Evolutionary conservation across 2,329 filamentous ascomycete genomes (phyloP), one percentile per base, ranked within the genome.

Genomic region (Catunica adiposa): DNA sequence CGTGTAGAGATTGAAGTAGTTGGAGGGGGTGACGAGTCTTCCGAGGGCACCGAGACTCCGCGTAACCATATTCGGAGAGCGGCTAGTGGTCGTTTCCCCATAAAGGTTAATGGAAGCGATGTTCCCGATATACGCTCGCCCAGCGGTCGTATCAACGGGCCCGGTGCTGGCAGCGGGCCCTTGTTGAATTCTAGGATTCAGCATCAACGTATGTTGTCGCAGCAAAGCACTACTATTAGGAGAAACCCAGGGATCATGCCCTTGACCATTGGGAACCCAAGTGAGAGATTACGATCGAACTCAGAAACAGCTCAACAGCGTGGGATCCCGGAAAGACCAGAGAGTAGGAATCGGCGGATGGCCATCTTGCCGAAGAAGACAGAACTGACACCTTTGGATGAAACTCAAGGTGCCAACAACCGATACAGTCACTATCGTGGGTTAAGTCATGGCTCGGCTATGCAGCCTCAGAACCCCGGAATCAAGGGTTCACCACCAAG

Each of bases 21-120:
- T 58, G 75, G 74, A 26, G 74, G 73, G 1, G 74, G 73, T 7
- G 79, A 83, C 59, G 79, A 82, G 61, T 76, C 70, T 9, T 86
- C 83, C 61, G 89, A 95, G 63, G 82, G 79, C 42, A 79, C 81
- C 17, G 89, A 94, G 65, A 89, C 86, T 0, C 89, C 87, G 7
- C 83, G 86, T 31, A 80, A 84, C 56, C 78, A 76, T 1, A 67
- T 79, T 59, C 82, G 78, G 64, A 76, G 80, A 57, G 77, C 76
- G 38, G 73, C 78, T 52, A 83, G 80, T 62, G 80, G 80, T 22
- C 75, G 80, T 14, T 84, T 84, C 61, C 80, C 80, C 1, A 78
- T 84, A 63, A 83, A 82, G 62, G 84, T 88, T 53, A 87, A 85
- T 64, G 83, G 84, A 15, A 76, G 80, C 51, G 87, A 92, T 56